phyloP scores from a whole-genome alignment of 345 rosid genomes.

The Citrus australasica region DNA sequence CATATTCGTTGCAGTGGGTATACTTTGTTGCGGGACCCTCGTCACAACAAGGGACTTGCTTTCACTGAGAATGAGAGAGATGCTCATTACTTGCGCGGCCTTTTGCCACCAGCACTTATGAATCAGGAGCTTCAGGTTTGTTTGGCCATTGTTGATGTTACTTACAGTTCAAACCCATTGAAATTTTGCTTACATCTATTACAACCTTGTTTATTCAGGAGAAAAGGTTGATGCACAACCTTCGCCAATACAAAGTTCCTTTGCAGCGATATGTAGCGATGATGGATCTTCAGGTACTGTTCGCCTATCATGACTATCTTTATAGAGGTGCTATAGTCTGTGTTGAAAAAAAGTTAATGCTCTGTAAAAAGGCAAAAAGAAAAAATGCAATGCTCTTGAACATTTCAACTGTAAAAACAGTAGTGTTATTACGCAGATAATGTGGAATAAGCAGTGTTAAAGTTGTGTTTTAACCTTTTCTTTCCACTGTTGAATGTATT shows the following conservation, averaged over 20 bases:
- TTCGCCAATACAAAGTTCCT: conserved; percentile 82
- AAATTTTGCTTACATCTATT: conserved; percentile 3
- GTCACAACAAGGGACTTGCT: conserved; percentile 89
- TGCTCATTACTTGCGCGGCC: conserved; percentile 88
- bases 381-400: neutral
- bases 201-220: conserved; percentile 39
- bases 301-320: neutral
- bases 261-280: conserved; percentile 84
- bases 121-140: conserved; percentile 83
- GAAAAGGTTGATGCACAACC: conserved; percentile 67
- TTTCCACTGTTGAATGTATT: conserved; percentile 7
- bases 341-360: neutral
- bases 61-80: conserved; percentile 84
- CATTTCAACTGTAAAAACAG: neutral
- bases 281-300: conserved; percentile 91
- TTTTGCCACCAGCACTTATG: conserved; percentile 72
- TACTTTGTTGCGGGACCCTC: conserved; percentile 81
- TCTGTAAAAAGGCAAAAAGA: too few relatives aligned
- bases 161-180: neutral
- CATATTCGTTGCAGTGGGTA: conserved; percentile 55
- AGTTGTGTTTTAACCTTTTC: neutral
- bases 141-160: conserved; percentile 1
- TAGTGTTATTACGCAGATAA: neutral
- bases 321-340: neutral
- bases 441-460: neutral